Percentiles rank a stretch among this genome's conserved stretches.
phyloP scores from a whole-genome alignment of 1,139 yeast species.

The Kodamaea sp. region DNA sequence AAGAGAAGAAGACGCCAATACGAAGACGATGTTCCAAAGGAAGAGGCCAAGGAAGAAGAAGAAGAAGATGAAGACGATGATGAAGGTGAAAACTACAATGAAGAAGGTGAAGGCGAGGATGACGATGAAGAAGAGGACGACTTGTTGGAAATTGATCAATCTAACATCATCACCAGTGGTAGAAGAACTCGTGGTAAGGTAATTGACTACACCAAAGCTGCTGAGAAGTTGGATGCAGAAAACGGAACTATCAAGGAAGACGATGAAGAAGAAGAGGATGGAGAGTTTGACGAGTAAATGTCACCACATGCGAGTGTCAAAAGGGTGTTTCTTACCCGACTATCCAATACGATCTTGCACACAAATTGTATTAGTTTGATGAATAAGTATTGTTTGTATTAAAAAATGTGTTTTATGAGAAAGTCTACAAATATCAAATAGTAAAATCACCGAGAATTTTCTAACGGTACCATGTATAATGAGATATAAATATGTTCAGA shows the following conservation, averaged over 20 bases:
- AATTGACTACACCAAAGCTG: constrained; percentile 85
- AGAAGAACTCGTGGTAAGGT: constrained; percentile 91
- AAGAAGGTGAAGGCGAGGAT: constrained; percentile 20
- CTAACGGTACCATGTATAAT: too few species aligned
- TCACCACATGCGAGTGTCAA: too few species aligned
- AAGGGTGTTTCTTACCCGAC: too few species aligned
- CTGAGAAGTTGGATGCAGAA: constrained; percentile 64
- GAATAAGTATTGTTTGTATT: too few species aligned
- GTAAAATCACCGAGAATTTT: too few species aligned
- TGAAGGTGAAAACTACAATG: constrained; percentile 42
- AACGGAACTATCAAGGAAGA: constrained; percentile 30
- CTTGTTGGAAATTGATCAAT: constrained; percentile 76
- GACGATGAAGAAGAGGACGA: constrained; percentile 78
- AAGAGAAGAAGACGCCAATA: constrained; percentile 41
- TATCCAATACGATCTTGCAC: too few species aligned
- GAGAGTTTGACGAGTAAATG: constrained; percentile 23
- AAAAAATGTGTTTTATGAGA: too few species aligned
- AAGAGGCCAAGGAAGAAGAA: constrained; percentile 32
- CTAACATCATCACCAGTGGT: constrained; percentile 81
- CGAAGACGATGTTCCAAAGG: constrained; percentile 35
- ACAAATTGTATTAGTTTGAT: too few species aligned
- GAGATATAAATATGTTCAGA: too few species aligned
- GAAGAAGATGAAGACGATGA: constrained; percentile 53
- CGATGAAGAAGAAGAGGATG: constrained; percentile 44
- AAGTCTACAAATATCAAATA: too few species aligned